Percentiles rank a stretch among this genome's conserved stretches.
Evolutionary conservation across 768 basidiomycete species (phyloP).

Genomic region (Leccinum truebloodii): DNA sequence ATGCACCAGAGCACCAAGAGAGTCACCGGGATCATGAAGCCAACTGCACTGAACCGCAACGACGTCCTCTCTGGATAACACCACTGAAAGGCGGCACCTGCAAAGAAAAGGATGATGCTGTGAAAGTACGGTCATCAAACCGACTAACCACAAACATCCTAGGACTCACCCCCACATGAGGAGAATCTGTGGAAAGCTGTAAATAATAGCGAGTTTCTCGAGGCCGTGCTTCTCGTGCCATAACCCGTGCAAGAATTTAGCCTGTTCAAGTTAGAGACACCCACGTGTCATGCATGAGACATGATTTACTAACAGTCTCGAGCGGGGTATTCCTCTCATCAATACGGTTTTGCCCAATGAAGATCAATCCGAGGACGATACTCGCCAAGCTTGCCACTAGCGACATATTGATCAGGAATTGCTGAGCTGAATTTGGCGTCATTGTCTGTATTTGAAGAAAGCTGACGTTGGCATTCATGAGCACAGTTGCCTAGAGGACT

Average conservation of each 20-base stretch:
- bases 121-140: neutral
- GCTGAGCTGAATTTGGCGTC: conserved; percentile 24
- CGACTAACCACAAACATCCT: neutral
- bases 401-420: conserved; percentile 47
- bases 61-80: conserved; percentile 5
- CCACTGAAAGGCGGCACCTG: conserved; percentile 30
- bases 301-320: neutral
- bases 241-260: conserved; percentile 18
- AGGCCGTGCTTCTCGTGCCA: conserved; percentile 38
- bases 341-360: conserved; percentile 41
- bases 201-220: conserved; percentile 52
- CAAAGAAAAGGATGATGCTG: conserved; percentile 33
- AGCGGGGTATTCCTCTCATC: conserved; percentile 30
- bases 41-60: conserved; percentile 31
- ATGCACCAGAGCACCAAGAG: conserved; percentile 48
- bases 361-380: conserved; percentile 43
- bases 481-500: conserved; percentile 47
- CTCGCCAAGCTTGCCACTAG: conserved; percentile 42
- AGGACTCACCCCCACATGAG: conserved; percentile 59
- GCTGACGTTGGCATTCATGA: conserved; percentile 58
- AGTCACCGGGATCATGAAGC: conserved; percentile 28
- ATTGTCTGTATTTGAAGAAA: conserved; percentile 53
- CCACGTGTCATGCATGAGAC: neutral
- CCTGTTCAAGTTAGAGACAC: conserved; percentile 1
- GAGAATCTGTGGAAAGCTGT: conserved; percentile 56